Percentiles rank a stretch among this genome's conserved stretches.
Evolutionary conservation across 805 yeast species (phyloP).

Genomic region (Candida cerambycidarum): DNA sequence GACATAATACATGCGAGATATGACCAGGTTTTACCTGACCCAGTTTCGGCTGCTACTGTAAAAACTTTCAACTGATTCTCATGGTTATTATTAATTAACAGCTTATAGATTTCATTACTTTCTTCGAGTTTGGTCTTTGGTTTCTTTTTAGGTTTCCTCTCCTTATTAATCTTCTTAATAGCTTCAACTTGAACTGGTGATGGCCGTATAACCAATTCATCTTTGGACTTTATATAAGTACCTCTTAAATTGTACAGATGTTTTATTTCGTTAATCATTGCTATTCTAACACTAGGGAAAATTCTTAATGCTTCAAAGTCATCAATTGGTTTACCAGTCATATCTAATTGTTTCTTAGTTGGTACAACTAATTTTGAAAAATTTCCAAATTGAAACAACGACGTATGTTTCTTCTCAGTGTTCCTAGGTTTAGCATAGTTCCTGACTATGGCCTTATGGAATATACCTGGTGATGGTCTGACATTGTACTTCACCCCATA

Average conservation of each 20-base stretch:
- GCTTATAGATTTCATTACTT: conserved; percentile 26
- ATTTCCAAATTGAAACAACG: conserved; percentile 40
- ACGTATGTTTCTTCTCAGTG: conserved; percentile 1
- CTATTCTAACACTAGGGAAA: conserved; percentile 63
- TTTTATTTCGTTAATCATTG: conserved; percentile 55
- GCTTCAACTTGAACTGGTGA: conserved; percentile 85
- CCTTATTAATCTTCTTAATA: conserved; percentile 52
- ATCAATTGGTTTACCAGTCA: conserved; percentile 46
- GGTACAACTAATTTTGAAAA: conserved; percentile 49
- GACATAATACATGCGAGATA: conserved; percentile 77
- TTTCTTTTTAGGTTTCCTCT: conserved; percentile 30
- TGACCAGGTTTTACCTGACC: conserved; percentile 95
- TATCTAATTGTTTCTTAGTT: conserved; percentile 37
- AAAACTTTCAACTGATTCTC: conserved; percentile 50
- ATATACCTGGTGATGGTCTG: too few species aligned
- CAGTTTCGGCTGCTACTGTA: conserved; percentile 94
- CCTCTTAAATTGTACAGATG: conserved; percentile 31
- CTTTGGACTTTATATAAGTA: conserved; percentile 31
- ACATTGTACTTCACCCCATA: background rate
- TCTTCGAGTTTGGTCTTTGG: conserved; percentile 18
- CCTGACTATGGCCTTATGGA: conserved; percentile 1
- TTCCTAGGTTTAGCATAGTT: conserved; percentile 3
- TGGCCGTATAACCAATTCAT: conserved; percentile 46
- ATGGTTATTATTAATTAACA: conserved; percentile 30
- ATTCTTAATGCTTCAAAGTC: conserved; percentile 68